phyloP scores from a whole-genome alignment of 2,329 filamentous ascomycete species.

The Pseudopithomyces chartarum region DNA sequence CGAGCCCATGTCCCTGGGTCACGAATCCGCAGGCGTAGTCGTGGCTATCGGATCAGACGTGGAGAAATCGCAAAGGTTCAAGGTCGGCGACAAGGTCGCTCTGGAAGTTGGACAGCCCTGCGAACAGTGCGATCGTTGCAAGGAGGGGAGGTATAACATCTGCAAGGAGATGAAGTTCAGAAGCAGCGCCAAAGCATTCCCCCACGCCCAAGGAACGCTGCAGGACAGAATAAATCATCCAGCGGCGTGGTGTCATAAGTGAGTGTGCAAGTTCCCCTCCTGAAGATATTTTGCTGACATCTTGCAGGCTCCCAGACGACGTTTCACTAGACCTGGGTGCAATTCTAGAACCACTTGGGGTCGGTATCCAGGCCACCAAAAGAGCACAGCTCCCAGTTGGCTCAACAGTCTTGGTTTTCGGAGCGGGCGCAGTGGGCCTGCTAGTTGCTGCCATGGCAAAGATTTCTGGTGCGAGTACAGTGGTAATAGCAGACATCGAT shows the following conservation, averaged over 20 bases:
- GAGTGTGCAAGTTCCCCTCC: constrained; percentile 18
- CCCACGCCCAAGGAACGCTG: constrained; percentile 67
- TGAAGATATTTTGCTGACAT: constrained; percentile 9
- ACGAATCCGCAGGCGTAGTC: constrained; percentile 80
- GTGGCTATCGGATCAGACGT: constrained; percentile 71
- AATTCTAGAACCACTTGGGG: constrained; percentile 64
- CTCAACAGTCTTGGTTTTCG: constrained; percentile 62
- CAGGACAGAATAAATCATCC: constrained; percentile 67
- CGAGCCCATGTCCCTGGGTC: constrained; percentile 79
- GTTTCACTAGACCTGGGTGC: constrained; percentile 62
- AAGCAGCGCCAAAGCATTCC: constrained; percentile 64
- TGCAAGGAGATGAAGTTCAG: constrained; percentile 64
- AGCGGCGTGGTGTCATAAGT: constrained; percentile 62
- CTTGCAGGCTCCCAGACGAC: constrained; percentile 52
- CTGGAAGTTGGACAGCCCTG: constrained; percentile 91
- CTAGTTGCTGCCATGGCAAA: constrained; percentile 63
- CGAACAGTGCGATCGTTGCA: constrained; percentile 63
- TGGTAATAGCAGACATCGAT: constrained; percentile 67
- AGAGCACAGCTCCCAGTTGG: constrained; percentile 55
- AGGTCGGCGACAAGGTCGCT: constrained; percentile 82
- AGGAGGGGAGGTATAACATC: constrained; percentile 65
- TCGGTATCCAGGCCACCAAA: constrained; percentile 64
- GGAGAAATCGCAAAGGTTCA: constrained; percentile 55
- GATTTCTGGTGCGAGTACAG: constrained; percentile 57
- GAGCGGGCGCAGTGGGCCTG: constrained; percentile 65